These are phyloP conservation scores for Geotrichum europaeum DNA, from an alignment of 1,139 yeast species.

Conservation along the genomic window DNA sequence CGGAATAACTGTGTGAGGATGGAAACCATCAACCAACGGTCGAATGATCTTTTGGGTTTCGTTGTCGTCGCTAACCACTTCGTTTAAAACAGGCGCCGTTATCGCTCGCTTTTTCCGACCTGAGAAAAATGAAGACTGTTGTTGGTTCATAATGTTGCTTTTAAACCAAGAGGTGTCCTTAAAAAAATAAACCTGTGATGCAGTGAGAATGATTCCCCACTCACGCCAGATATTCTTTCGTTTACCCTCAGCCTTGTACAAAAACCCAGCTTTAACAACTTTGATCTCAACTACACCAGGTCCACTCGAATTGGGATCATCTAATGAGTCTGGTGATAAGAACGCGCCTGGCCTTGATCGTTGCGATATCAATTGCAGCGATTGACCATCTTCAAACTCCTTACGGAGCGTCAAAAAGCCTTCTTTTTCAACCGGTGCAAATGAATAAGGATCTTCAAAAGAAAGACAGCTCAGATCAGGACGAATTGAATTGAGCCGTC, in stretches of 20 bases:
- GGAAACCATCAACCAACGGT: conserved; percentile 37
- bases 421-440: conserved; percentile 24
- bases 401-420: conserved; percentile 29
- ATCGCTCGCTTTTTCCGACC: neutral
- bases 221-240: conserved; percentile 36
- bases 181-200: conserved; percentile 39
- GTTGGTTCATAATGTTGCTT: conserved; percentile 23
- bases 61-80: neutral
- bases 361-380: conserved; percentile 35
- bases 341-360: conserved; percentile 38
- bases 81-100: neutral
- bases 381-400: conserved; percentile 33
- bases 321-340: conserved; percentile 22
- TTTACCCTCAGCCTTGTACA: conserved; percentile 36
- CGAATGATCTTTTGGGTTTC: conserved; percentile 23
- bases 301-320: conserved; percentile 28
- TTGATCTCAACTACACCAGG: conserved; percentile 39
- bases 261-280: conserved; percentile 38
- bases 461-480: conserved; percentile 30
- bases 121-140: neutral
- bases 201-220: conserved; percentile 41
- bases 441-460: conserved; percentile 32
- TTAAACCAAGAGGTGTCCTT: conserved; percentile 39
- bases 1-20: conserved; percentile 34
- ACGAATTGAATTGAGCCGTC: conserved; percentile 32